Percentiles rank a stretch among this genome's conserved stretches.
Evolutionary conservation across 768 basidiomycete genomes (phyloP).

Genomic region (Naganishia randhawae): DNA sequence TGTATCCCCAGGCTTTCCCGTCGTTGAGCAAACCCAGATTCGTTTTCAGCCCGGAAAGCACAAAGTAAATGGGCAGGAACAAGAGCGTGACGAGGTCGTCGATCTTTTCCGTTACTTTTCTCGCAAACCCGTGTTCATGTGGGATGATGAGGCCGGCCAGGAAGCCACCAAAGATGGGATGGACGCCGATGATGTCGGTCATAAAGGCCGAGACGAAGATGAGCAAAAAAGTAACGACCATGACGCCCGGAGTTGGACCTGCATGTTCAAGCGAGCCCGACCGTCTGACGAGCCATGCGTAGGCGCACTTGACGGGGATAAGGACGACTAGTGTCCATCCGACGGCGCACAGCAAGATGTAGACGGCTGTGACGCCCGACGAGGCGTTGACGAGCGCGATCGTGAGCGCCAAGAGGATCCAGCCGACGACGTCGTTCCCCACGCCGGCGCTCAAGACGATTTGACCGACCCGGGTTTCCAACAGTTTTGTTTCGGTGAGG

Average conservation of each 20-base stretch:
- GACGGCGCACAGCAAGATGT: conserved; percentile 66
- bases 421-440: conserved; percentile 73
- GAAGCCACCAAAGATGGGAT: conserved; percentile 69
- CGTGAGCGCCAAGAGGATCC: conserved; percentile 76
- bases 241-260: conserved; percentile 68
- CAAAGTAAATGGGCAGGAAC: conserved; percentile 83
- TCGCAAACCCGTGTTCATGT: conserved; percentile 74
- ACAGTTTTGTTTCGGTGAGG: conserved; percentile 72
- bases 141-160: conserved; percentile 77
- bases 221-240: conserved; percentile 72
- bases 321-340: conserved; percentile 67
- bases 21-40: conserved; percentile 72
- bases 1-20: conserved; percentile 78
- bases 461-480: conserved; percentile 79
- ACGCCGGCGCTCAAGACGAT: conserved; percentile 79
- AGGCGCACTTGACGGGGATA: conserved; percentile 63
- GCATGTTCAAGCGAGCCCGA: conserved; percentile 71
- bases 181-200: conserved; percentile 53
- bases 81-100: conserved; percentile 80
- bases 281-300: conserved; percentile 63
- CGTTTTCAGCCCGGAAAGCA: conserved; percentile 76
- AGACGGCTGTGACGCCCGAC: conserved; percentile 70
- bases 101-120: conserved; percentile 73
- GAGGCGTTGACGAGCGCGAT: conserved; percentile 79
- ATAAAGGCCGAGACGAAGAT: conserved; percentile 74